Evolutionary conservation across 306 rosid genomes (phyloP).

Genomic region (Cajanus cajan): DNA sequence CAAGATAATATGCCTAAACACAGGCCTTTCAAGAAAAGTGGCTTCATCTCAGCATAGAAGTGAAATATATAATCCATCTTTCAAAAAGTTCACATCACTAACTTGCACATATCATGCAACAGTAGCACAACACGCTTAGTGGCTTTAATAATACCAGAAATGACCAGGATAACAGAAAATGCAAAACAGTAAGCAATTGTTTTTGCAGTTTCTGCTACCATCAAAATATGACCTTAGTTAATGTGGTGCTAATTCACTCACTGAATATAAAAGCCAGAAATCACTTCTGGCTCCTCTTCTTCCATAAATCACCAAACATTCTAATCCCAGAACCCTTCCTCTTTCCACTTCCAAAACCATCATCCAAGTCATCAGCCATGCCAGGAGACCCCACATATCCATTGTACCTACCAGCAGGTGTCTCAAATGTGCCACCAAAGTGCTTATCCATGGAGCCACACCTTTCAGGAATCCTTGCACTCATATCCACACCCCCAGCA

Average conservation of each 20-base stretch:
- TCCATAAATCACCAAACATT: constrained; percentile 88
- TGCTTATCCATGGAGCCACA: constrained; percentile 91
- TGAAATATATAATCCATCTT: constrained; percentile 19
- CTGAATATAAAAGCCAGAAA: neutral
- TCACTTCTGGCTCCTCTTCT: constrained; percentile 74
- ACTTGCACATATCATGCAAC: constrained; percentile 32
- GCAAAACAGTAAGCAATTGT: constrained; percentile 59
- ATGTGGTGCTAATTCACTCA: constrained; percentile 9
- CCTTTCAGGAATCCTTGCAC: constrained; percentile 65
- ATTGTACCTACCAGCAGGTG: constrained; percentile 60
- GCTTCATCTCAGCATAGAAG: neutral
- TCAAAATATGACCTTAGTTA: constrained; percentile 25
- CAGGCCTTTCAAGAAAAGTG: constrained; percentile 23
- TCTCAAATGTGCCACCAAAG: constrained; percentile 56
- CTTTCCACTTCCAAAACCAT: constrained; percentile 66
- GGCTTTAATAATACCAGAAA: constrained; percentile 36
- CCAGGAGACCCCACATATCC: constrained; percentile 72
- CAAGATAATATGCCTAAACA: constrained; percentile 4
- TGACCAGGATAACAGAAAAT: constrained; percentile 17
- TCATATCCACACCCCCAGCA: constrained; percentile 67
- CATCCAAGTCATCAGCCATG: constrained; percentile 60
- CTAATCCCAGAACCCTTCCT: constrained; percentile 77
- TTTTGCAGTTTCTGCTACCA: constrained; percentile 31
- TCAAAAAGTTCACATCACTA: constrained; percentile 26
- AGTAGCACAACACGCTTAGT: neutral